Base-by-base conservation (phyloP, 805 yeast species). In the Nakazawaea molendinolei region DNA sequence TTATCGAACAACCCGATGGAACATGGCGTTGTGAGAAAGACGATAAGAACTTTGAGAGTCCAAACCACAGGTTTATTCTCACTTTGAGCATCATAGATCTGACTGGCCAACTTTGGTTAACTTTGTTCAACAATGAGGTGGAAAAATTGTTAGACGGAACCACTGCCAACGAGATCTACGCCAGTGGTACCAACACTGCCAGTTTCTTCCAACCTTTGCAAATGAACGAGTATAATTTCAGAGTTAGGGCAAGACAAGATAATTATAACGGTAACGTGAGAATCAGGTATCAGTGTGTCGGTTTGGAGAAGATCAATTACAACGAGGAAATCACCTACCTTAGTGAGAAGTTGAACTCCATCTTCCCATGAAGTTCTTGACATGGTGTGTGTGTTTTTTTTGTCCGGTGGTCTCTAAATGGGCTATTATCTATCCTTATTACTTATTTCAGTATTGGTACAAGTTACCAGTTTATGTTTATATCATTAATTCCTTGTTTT, bases 21-120 rank as follows among this genome's bases (percentile, higher is more conserved):
- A 66, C 79, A 13, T 89, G 95, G 95, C 76, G 95, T 57, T 92
- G 98, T 66, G 97, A 89, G 55, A 82, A 81, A 56, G 89, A 97
- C 69, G 80, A 85, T 49, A 65, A 72, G 38, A 73, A 72, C 43
- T 79, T 74, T 52, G 66, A 71, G 2, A 69, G 67, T 31, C 97
- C 97, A 14, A 63, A 69, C 33, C 79, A 84, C 63, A 74, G 97
- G 56, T 92, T 84, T 48, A 77, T 87, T 36, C 57, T 90, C 48
- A 79, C 81, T n/a, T 56, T 77, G 31, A 74, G 86, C 3, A 71
- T 87, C n/a, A 69, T 78, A 50, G 98, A 92, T 57, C 66, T 68
- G 46, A 71, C 94, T 4, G 94, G 89, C 15, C 87, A 83, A 55
- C 55, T 87, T 42, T 87, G 96, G 94, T 62, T 85, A 22, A 81